These are phyloP conservation scores for Nemania diffusa DNA, from an alignment of 2,329 filamentous ascomycete genomes.

Conservation along the genomic window DNA sequence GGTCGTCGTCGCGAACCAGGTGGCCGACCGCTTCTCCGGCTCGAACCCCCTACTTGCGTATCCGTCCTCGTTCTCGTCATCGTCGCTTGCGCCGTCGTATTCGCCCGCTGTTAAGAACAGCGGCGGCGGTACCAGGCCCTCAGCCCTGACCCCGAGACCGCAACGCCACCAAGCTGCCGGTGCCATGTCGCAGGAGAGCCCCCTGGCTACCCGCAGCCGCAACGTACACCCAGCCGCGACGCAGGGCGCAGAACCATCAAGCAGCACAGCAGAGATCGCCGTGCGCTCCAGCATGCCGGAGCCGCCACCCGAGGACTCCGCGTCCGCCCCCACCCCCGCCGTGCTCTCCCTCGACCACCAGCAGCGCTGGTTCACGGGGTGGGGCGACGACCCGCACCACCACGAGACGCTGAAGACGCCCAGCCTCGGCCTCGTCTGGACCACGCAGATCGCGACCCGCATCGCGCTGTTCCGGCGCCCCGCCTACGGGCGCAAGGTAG, in stretches of 20 bases:
- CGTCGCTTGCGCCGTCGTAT: slow-evolving; percentile 7
- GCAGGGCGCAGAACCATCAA: slow-evolving; percentile 51
- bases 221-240: slow-evolving; percentile 31
- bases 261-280: slow-evolving; percentile 52
- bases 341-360: slow-evolving; percentile 85
- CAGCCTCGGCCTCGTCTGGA: slow-evolving; percentile 88
- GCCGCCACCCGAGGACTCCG: slow-evolving; percentile 47
- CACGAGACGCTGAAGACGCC: slow-evolving; percentile 76
- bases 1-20: slow-evolving; percentile 93
- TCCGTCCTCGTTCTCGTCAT: neutral
- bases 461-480: slow-evolving; percentile 82
- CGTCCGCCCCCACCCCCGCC: slow-evolving; percentile 52
- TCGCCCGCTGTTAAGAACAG: slow-evolving; percentile 39
- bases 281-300: slow-evolving; percentile 52
- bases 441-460: slow-evolving; percentile 85
- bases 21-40: slow-evolving; percentile 80
- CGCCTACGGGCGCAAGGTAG: slow-evolving; percentile 45
- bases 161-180: slow-evolving; percentile 6
- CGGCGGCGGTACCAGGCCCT: slow-evolving; percentile 12
- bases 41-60: slow-evolving; percentile 17
- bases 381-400: slow-evolving; percentile 75
- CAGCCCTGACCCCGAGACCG: neutral
- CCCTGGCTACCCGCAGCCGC: slow-evolving; percentile 60
- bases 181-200: slow-evolving; percentile 58
- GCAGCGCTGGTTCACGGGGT: slow-evolving; percentile 94